Evolutionary conservation across 495 filamentous ascomycete genomes (phyloP).

Genomic region (Podospora fimiseda): DNA sequence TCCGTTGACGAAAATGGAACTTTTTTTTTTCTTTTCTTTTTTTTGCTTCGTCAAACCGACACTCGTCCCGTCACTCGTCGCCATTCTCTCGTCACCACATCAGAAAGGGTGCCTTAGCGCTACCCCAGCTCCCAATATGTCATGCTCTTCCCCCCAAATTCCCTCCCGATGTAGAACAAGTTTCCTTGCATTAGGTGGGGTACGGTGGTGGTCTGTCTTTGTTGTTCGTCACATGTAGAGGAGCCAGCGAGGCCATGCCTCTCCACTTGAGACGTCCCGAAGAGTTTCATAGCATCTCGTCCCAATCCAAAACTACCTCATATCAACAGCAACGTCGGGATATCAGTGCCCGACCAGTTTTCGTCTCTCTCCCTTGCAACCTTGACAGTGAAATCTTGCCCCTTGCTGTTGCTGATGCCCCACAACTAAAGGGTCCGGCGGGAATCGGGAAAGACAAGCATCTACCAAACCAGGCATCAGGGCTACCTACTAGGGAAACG

Average conservation of each 20-base stretch:
- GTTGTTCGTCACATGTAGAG: background rate
- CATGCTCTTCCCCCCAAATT: background rate
- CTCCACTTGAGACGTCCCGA: background rate
- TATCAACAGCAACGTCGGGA: conserved; percentile 18
- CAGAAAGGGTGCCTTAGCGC: background rate
- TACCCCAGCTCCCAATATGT: background rate
- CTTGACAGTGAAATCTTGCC: background rate
- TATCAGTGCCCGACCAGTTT: conserved; percentile 17
- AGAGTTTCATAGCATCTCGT: background rate
- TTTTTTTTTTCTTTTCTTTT: background rate
- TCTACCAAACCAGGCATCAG: too few relatives aligned
- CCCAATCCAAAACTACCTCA: background rate
- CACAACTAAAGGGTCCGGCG: background rate
- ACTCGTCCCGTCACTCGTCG: background rate
- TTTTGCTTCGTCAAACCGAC: background rate
- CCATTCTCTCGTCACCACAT: background rate
- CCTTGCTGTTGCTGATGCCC: conserved; percentile 5
- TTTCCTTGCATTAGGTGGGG: conserved; percentile 2
- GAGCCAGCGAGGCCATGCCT: background rate
- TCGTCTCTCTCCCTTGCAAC: too few relatives aligned
- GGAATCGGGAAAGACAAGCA: background rate
- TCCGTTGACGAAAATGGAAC: background rate
- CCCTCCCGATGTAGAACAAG: too few relatives aligned
- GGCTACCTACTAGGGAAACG: too few relatives aligned
- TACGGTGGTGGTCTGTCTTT: background rate